Evolutionary conservation across 345 rosid genomes (phyloP).

Genomic region (Gossypium longicalyx): DNA sequence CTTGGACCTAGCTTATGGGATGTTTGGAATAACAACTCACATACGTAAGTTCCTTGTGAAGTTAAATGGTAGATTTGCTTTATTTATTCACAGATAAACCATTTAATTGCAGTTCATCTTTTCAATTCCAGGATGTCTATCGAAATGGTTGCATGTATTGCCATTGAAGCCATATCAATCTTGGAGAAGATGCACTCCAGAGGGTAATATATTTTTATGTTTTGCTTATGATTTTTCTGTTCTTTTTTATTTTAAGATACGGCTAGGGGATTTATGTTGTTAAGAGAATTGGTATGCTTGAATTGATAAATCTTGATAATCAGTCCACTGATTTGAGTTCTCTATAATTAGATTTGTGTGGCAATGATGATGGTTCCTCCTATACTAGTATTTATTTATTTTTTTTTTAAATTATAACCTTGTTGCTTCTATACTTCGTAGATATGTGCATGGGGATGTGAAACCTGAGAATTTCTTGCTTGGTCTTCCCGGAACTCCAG

Average conservation of each 20-base stretch:
- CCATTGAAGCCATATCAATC: conserved; percentile 86
- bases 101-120: conserved; percentile 8
- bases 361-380: neutral
- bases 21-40: conserved; percentile 67
- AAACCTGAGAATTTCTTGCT: conserved; percentile 97
- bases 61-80: neutral
- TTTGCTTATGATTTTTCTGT: conserved; percentile 2
- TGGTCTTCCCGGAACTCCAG: conserved; percentile 77
- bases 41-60: conserved; percentile 44
- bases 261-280: neutral
- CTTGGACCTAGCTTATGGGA: conserved; percentile 91
- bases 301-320: neutral
- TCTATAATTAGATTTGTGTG: neutral
- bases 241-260: conserved; percentile 6
- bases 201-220: conserved; percentile 45
- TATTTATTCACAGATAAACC: conserved; percentile 7
- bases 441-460: conserved; percentile 97
- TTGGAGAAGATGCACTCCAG: conserved; percentile 83
- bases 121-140: conserved; percentile 60
- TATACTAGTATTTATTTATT: no score
- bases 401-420: neutral
- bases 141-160: conserved; percentile 90
- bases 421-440: conserved; percentile 31
- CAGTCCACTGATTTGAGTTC: neutral
- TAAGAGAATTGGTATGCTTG: neutral